phyloP scores from a whole-genome alignment of 495 filamentous ascomycete genomes.

The Tetracladium marchalianum region DNA sequence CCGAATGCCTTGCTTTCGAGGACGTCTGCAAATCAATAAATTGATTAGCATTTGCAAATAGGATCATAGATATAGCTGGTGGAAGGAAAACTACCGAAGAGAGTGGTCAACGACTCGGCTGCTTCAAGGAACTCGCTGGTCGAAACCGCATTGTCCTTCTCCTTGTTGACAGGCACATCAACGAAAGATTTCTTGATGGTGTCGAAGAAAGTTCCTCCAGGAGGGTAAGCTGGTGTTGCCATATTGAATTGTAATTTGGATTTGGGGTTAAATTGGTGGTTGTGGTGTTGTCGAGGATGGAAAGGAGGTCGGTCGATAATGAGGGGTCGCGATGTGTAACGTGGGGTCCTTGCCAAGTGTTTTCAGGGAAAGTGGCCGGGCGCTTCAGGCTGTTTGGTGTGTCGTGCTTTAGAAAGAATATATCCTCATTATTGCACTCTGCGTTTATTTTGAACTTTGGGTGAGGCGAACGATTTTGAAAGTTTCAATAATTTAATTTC shows the following conservation, averaged over 20 bases:
- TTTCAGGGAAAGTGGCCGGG: too few relatives aligned
- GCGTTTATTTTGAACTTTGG: too few relatives aligned
- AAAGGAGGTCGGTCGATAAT: not conserved
- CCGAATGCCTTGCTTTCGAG: conserved; percentile 75
- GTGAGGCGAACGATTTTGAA: too few relatives aligned
- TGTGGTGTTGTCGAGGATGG: not conserved
- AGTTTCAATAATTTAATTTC: too few relatives aligned
- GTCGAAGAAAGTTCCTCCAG: conserved; percentile 73
- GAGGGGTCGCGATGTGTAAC: not conserved
- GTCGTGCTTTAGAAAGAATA: too few relatives aligned
- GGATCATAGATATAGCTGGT: not conserved
- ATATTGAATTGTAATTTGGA: conserved; percentile 2
- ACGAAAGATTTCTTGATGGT: conserved; percentile 73
- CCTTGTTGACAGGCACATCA: conserved; percentile 63
- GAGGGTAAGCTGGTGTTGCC: conserved; percentile 29
- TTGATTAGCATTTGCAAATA: conserved; percentile 1
- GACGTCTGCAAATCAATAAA: conserved; percentile 43
- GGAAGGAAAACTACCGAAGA: conserved; percentile 58
- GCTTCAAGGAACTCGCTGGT: conserved; percentile 90
- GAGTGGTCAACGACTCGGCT: conserved; percentile 67
- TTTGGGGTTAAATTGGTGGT: not conserved
- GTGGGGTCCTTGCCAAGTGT: too few relatives aligned
- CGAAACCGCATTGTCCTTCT: conserved; percentile 63
- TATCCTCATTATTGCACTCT: too few relatives aligned
- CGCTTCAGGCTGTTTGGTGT: too few relatives aligned